Evolutionary conservation across 805 yeast species (phyloP), one percentile per base, ranked within the genome.

Genomic region (Tetrapisispora phaffii): DNA sequence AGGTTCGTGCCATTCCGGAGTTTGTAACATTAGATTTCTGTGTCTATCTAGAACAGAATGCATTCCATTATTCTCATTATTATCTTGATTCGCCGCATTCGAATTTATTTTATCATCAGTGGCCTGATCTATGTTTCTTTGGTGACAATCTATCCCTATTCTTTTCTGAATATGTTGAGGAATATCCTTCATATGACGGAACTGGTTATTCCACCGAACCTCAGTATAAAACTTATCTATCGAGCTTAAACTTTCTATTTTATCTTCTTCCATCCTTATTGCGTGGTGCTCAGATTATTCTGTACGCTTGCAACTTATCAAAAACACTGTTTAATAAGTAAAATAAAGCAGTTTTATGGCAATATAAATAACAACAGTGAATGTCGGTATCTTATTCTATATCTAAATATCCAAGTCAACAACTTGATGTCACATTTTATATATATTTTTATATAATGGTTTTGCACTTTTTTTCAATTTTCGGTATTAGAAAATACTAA

Each of bases 1-100:
- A 2, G 79, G 76, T 1, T 77, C 75, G 56, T 77, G 85, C 74
- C 70, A 66, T 34, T 53, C 53, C 0, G 71, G 69, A 40, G 45
- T 50, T 41, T 59, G 59, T 6, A 51, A 34, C 17, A 54, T 8
- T 31, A 53, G 36, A 19, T 43, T 45, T 34, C 49, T 49, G 31
- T 57, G 54, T 37, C 63, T 50, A n/a, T 51, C 51, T 49, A 59
- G 42, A n/a, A 59, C 42, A 3, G 60, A 54, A 15, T 46, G 44
- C 12, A 36, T 33, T 2, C 17, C 6, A 6, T 23, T 16, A 6
- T 3, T 28, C 4, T 7, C 17, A 3, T n/a, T 24, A 5, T 19
- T 8, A 35, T 26, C 31, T 17, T 31, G 19, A 20, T 17, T 24
- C 35, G 35, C 23, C 9, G 4, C 31, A 5, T 24, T n/a, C 21